Base-by-base conservation (phyloP, 1,139 yeast species). In the Pichia sp. region DNA sequence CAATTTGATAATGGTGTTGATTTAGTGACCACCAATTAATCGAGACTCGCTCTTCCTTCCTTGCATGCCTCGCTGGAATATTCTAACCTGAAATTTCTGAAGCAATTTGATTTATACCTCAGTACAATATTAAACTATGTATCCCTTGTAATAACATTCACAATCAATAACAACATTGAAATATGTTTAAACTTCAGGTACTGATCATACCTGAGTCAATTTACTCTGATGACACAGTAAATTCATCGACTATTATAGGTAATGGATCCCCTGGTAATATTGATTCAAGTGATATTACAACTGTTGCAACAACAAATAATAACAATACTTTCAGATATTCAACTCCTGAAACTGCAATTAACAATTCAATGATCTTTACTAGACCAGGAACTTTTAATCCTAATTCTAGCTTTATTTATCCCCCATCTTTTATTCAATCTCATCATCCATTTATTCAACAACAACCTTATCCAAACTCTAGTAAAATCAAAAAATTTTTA, bases 401-500 rank as follows among this genome's bases (percentile, higher is more conserved):
- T 20, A 46, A 46, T 24, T n/a, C 14, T 18, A 40, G 36, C 9
- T 44, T 39, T 12, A 31, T 38, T 21, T 34, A 30, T 23, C 41
- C 46, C 17, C 31, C 36, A n/a, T 37, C 40, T 5, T 40, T 25
- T 23, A n/a, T 34, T 6, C 23, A 20, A 9, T 23, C 40, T 9
- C 24, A 30, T 8, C 15, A 26, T n/a, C 15, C 21, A 12, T 14
- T 21, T 12, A 23, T 15, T 12, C 34, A 46, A 42, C 12, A 42
- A 21, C n/a, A n/a, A n/a, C 30, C 30, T 6, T 12, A 12, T 12
- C 23, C 11, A n/a, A 38, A 21, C 10, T 8, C 21, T 18, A 42
- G 31, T 23, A 41, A 35, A 15, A 39, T 59, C 6, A 67, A 74
- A 46, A 75, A 72, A 56, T 80, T 84, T 53, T 67, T 84, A 34